Percentiles rank a stretch among this genome's conserved stretches.
These are phyloP conservation scores for Tothia fuscella DNA, from an alignment of 2,329 filamentous ascomycete genomes.

Conservation along the genomic window DNA sequence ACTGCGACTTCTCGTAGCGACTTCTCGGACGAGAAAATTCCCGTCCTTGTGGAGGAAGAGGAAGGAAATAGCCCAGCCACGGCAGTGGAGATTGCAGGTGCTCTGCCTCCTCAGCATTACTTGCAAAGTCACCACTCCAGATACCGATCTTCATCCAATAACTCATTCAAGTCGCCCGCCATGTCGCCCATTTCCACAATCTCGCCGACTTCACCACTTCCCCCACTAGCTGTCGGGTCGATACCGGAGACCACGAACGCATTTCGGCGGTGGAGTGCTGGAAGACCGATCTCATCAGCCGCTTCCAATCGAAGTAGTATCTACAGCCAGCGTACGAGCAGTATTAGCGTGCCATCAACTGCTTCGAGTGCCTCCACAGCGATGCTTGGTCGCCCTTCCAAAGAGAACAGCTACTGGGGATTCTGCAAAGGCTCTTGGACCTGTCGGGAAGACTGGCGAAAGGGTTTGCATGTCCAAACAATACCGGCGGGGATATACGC, in stretches of 20 bases:
- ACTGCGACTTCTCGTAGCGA: constrained; percentile 5
- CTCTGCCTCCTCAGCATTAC: constrained; percentile 2
- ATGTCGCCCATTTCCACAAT: constrained; percentile 1
- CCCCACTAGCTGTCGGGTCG: neutral
- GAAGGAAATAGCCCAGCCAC: neutral
- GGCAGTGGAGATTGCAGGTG: constrained; percentile 1
- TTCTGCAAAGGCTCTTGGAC: constrained; percentile 30
- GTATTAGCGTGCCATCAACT: neutral
- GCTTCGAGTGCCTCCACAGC: constrained; percentile 8
- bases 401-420: constrained; percentile 29
- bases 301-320: neutral
- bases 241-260: neutral
- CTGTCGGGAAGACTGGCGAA: constrained; percentile 22
- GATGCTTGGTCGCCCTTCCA: constrained; percentile 25
- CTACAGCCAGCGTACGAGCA: neutral
- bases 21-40: constrained; percentile 6
- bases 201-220: neutral
- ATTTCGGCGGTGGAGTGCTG: neutral
- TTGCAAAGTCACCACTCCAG: neutral
- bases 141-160: neutral
- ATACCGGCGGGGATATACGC: constrained; percentile 25
- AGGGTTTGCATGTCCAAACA: constrained; percentile 20
- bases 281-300: neutral
- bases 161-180: neutral
- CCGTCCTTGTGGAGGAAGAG: neutral